Base-by-base conservation (phyloP, 1,139 yeast species). In the Blastobotrys petasosporus region DNA sequence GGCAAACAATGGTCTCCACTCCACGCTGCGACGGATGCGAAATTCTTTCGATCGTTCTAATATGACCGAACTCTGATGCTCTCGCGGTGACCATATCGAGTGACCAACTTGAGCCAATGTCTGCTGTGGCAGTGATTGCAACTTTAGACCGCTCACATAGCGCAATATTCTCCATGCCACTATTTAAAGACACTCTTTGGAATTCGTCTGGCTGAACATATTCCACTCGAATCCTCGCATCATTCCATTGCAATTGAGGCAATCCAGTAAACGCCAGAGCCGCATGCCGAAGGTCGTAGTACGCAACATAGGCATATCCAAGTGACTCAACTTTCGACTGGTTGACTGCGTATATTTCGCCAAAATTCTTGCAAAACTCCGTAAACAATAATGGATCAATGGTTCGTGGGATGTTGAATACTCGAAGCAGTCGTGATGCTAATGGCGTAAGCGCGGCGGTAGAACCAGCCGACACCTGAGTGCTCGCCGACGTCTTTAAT, bases 1-100 rank as follows among this genome's bases (percentile, higher is more conserved):
- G 64, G 44, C 71, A 66, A 28, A 56, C 45, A 39, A 59, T 61
- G 28, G 35, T n/a, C 10, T 69, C 68, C 50, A 56, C 61, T 37
- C 53, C 57, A 16, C 51, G 50, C 23, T 20, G 25, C 25, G 25
- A 20, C 25, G 25, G 7, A 4, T 20, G 25, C 25, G 7, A 20
- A 20, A 20, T 4, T 7, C 7, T 20, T 20, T 58, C 45, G 25
- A 52, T 41, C 10, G 45, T 40, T 32, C 45, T 30, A 25, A 46
- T 39, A 45, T 50, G 53, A 34, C 50, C 32, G 33, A 23, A 39
- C 37, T 35, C 33, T 16, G 45, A 16, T n/a, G 50, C 37, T 20
- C 36, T 35, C 15, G 23, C 30, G 8, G 49, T 17, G 25, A 20
- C 7, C 25, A 20, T 20, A 4, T 20, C 25, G 6, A 20, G 15